Evolutionary conservation across 345 rosid species (phyloP), one percentile per base, ranked within the genome.

Genomic region (Erysimum cheiranthoides): DNA sequence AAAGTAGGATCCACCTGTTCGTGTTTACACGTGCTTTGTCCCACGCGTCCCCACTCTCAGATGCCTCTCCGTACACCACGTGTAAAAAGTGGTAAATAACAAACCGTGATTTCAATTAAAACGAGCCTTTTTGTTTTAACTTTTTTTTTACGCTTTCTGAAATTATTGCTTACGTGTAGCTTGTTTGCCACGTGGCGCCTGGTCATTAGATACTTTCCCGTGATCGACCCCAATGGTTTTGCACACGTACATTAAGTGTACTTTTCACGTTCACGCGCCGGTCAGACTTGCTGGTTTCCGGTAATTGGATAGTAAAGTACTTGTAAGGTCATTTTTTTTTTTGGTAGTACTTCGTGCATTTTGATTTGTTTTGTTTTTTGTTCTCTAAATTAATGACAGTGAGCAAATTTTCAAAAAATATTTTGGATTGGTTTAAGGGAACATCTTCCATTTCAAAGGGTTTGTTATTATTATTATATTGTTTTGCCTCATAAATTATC

Each of bases 21-120:
- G 73, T 68, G 79, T 76, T 76, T 52, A 61, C 79, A 68, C 49
- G 49, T 52, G 56, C 27, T 69, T 40, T 42, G 50, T 53, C 66
- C 42, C 73, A 66, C 73, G 66, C 34, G 74, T 75, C 64, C 63
- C 54, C 70, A 69, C 70, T 43, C 28, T 52, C 46, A 42, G 38
- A 42, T 68, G 39, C 14, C 54, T 68, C 40, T 2, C 5, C 16
- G 5, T 13, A 42, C n/a, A 34, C 49, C 70, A 76, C 69, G 70
- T 76, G 70, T 76, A n/a, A 18, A 68, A 28, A 2, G 39, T 12
- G 14, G 21, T 5, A 1, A 10, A 60, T 3, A 36, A 11, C 1
- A 49, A 31, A 68, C 73, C 68, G 61, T 68, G 68, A 60, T 28
- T 59, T 58, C 52, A 28, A 58, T 66, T 60, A 47, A 27, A 25